phyloP scores from a whole-genome alignment of 2,329 filamentous ascomycete species.

The Cadophora gregata region DNA sequence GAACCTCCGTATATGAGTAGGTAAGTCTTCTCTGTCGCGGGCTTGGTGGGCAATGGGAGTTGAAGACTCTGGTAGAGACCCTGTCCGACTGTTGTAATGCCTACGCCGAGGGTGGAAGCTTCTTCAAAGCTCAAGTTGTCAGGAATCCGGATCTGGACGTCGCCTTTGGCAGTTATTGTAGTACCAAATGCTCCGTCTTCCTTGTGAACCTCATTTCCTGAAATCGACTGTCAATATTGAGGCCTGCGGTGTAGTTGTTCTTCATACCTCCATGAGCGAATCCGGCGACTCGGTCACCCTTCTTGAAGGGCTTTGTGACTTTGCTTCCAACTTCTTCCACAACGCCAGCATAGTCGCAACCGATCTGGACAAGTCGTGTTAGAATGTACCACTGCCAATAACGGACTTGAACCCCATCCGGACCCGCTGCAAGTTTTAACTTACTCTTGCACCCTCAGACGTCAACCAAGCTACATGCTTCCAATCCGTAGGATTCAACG shows the following conservation, averaged over 20 bases:
- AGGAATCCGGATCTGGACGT: conserved; percentile 52
- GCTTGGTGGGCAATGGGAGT: conserved; percentile 53
- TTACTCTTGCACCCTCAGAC: conserved; percentile 31
- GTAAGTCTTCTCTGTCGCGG: conserved; percentile 47
- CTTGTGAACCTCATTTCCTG: conserved; percentile 44
- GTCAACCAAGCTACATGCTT: conserved; percentile 41
- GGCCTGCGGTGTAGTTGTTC: background rate
- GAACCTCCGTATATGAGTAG: conserved; percentile 58
- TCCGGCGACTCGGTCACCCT: conserved; percentile 56
- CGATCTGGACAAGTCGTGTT: conserved; percentile 37
- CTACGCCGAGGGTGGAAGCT: conserved; percentile 46
- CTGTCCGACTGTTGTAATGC: conserved; percentile 49
- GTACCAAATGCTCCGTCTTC: conserved; percentile 50
- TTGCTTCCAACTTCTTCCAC: conserved; percentile 53
- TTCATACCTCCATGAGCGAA: conserved; percentile 46
- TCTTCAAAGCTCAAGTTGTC: conserved; percentile 53
- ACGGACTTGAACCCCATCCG: background rate
- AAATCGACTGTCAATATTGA: background rate
- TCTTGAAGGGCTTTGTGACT: conserved; percentile 51
- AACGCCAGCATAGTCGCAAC: conserved; percentile 55
- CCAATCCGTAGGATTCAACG: conserved; percentile 45
- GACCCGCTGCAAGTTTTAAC: conserved; percentile 7
- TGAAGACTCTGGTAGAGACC: conserved; percentile 54
- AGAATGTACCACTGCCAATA: background rate
- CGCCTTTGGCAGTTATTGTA: conserved; percentile 45